phyloP scores from a whole-genome alignment of 345 rosid species.

The Dovyalis caffra region DNA sequence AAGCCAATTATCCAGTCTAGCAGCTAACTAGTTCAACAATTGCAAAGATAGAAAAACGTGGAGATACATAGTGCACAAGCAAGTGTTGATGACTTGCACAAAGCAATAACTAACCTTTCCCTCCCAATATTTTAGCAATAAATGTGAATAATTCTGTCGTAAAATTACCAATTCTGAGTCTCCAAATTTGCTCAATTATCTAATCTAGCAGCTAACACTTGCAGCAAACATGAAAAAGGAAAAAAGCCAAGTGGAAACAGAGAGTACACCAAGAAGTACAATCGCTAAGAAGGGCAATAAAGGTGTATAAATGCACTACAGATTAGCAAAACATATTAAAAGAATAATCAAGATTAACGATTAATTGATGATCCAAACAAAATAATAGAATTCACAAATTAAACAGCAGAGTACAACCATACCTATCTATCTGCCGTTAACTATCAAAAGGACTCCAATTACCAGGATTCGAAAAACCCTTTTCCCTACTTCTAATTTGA shows the following conservation, averaged over 20 bases:
- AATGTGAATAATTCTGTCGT: neutral
- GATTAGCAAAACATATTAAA: neutral
- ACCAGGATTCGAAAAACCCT: neutral
- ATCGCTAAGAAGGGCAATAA: neutral
- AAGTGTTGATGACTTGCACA: neutral
- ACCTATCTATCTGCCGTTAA: neutral
- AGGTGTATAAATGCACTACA: neutral
- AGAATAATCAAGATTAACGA: neutral
- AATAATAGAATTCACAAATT: neutral
- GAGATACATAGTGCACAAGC: neutral
- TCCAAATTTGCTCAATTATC: neutral
- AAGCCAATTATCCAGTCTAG: neutral
- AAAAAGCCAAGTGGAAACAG: neutral
- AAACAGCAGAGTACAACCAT: neutral
- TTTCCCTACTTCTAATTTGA: neutral
- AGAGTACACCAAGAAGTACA: neutral
- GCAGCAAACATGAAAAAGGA: neutral
- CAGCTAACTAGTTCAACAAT: neutral
- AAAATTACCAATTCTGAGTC: neutral
- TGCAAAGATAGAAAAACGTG: neutral
- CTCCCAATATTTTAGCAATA: neutral
- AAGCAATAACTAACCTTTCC: neutral
- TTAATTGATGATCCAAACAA: neutral
- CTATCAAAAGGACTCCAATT: neutral
- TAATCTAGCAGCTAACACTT: neutral